These are phyloP conservation scores for Terana coerulea DNA, from an alignment of 768 basidiomycete species.

Conservation along the genomic window DNA sequence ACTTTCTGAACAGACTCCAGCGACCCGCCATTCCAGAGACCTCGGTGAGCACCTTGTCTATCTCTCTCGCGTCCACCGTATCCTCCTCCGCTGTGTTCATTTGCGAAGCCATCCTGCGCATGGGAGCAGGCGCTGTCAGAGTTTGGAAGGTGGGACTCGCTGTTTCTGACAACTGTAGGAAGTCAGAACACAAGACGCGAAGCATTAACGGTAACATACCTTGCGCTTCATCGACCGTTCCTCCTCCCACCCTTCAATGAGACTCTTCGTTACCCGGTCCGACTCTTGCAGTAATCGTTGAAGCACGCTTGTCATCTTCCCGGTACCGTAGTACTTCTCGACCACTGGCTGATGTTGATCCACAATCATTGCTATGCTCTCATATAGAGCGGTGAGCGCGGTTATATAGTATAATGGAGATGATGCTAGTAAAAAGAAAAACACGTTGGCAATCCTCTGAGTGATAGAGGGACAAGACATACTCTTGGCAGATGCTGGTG, in stretches of 20 bases:
- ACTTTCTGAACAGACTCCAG: slow-evolving; percentile 89
- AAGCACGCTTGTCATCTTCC: slow-evolving; percentile 82
- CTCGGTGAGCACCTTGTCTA: slow-evolving; percentile 89
- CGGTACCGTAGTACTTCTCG: slow-evolving; percentile 93
- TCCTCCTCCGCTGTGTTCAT: slow-evolving; percentile 41
- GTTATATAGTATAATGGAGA: slow-evolving; percentile 92
- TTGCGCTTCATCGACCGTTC: slow-evolving; percentile 81
- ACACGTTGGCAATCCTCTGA: too few species aligned
- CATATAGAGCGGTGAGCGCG: slow-evolving; percentile 86
- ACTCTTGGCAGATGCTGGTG: slow-evolving; percentile 84
- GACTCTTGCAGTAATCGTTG: slow-evolving; percentile 77
- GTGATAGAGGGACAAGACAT: too few species aligned
- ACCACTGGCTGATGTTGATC: slow-evolving; percentile 98
- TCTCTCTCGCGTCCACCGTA: slow-evolving; percentile 78
- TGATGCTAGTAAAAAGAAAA: slow-evolving; percentile 52
- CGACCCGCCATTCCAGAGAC: slow-evolving; percentile 85
- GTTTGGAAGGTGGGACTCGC: slow-evolving; percentile 21
- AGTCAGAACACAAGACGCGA: neutral
- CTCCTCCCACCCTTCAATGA: slow-evolving; percentile 88
- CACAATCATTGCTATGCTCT: slow-evolving; percentile 92
- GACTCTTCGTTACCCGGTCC: slow-evolving; percentile 72
- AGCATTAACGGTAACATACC: slow-evolving; percentile 33
- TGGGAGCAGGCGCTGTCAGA: slow-evolving; percentile 29
- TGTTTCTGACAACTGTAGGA: slow-evolving; percentile 11
- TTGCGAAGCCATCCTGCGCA: slow-evolving; percentile 16